Conservation (phyloP, 352 stramenopile genomes). For the Pythium chondricola region DNA sequence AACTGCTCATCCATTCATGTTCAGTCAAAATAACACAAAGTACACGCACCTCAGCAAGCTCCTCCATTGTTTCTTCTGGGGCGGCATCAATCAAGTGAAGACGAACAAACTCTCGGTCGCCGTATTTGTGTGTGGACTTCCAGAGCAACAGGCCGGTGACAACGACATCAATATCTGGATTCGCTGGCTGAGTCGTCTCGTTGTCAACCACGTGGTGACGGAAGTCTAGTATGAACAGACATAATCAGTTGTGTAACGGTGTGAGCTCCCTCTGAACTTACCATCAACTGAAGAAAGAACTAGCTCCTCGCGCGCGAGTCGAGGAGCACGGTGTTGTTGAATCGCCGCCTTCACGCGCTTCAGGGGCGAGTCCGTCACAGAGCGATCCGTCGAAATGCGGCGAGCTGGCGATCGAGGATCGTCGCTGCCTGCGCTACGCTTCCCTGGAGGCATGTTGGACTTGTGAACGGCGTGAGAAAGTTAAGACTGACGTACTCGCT, state of each 20-base stretch:
- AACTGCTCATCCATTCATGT: neutral
- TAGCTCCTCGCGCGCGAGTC: neutral
- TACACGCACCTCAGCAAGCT: slow-evolving; percentile 10
- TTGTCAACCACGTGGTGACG: neutral
- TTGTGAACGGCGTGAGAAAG: neutral
- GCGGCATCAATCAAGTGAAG: slow-evolving; percentile 9
- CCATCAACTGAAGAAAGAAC: neutral
- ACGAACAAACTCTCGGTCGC: neutral
- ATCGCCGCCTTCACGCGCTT: neutral
- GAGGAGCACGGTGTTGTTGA: neutral
- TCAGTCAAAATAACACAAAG: neutral
- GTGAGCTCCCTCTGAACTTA: too few species aligned
- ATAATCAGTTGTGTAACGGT: neutral
- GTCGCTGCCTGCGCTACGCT: neutral
- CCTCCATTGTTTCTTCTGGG: slow-evolving; percentile 5
- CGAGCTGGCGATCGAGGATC: neutral
- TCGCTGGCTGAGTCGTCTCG: neutral
- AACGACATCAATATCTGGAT: slow-evolving; percentile 7
- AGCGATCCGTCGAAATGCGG: neutral
- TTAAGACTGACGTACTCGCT: neutral
- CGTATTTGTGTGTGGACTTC: slow-evolving; percentile 1
- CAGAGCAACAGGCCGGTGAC: neutral
- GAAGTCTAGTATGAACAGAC: neutral
- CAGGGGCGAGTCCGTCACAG: neutral
- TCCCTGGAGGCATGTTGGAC: neutral